Conservation (phyloP, 768 basidiomycete species). For the Leccinum uliginosum region DNA sequence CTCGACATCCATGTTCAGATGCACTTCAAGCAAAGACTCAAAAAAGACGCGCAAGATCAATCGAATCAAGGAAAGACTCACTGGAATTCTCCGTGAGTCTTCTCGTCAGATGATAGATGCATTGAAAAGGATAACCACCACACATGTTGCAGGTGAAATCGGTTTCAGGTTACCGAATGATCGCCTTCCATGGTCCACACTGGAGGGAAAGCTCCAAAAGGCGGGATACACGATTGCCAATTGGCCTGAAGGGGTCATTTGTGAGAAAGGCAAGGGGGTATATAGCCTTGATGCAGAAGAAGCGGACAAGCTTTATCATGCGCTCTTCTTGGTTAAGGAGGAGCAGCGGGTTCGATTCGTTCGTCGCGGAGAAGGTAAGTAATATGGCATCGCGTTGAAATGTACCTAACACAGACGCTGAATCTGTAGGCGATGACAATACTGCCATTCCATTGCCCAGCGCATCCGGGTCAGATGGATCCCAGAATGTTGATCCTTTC, state of each 20-base stretch:
- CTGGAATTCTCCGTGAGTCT: background rate
- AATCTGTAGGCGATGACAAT: background rate
- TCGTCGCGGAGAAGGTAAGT: background rate
- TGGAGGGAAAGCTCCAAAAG: background rate
- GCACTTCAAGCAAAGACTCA: background rate
- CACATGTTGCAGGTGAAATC: background rate
- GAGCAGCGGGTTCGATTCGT: background rate
- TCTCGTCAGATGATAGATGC: background rate
- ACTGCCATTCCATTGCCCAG: too few relatives aligned
- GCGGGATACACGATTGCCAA: background rate
- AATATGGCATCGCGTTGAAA: background rate
- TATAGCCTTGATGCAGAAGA: background rate
- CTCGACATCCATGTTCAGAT: background rate
- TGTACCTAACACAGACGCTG: background rate
- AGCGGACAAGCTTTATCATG: background rate
- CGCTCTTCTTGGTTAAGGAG: background rate
- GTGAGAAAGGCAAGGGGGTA: background rate
- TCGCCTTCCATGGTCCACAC: background rate
- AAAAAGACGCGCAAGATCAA: background rate
- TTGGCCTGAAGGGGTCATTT: background rate
- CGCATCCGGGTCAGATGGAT: background rate
- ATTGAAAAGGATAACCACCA: background rate
- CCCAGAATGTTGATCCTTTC: background rate
- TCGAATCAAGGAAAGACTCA: background rate
- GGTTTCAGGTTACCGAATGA: background rate